A percentile compares a stretch with the other conserved stretches of the same genome.
These are phyloP conservation scores for Psilocybe cyanescens DNA, from an alignment of 768 basidiomycete species.

Conservation along the genomic window DNA sequence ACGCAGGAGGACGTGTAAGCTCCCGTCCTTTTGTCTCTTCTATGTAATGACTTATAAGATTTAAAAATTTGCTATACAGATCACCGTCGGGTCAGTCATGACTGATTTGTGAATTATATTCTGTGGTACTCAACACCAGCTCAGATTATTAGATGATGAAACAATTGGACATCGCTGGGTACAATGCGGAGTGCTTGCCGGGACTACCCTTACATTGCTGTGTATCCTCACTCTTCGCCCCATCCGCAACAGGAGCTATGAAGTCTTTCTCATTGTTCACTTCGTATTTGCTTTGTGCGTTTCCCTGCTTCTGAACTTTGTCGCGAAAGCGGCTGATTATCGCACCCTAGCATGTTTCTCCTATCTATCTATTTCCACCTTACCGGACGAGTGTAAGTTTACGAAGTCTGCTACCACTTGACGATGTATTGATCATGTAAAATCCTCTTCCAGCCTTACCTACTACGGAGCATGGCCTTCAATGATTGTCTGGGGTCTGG, in stretches of 20 bases:
- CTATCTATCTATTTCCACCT: conserved; percentile 47
- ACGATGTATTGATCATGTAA: background rate
- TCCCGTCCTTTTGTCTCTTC: background rate
- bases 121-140: background rate
- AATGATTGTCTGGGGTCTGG: conserved; percentile 58
- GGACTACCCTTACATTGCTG: conserved; percentile 44
- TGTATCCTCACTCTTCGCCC: conserved; percentile 51
- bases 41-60: background rate
- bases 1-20: conserved; percentile 47
- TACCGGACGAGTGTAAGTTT: conserved; percentile 29
- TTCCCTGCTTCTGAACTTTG: background rate
- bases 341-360: conserved; percentile 35
- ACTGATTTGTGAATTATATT: background rate
- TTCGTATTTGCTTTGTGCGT: conserved; percentile 42
- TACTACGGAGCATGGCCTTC: conserved; percentile 50
- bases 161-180: conserved; percentile 30
- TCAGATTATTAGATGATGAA: conserved; percentile 23
- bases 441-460: conserved; percentile 27
- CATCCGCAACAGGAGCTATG: conserved; percentile 49
- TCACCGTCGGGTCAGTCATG: conserved; percentile 22
- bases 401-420: background rate
- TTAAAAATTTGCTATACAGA: conserved; percentile 1
- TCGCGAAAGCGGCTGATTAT: conserved; percentile 1
- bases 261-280: conserved; percentile 56
- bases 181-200: conserved; percentile 40